Percentiles rank a stretch among this genome's conserved stretches.
phyloP scores from a whole-genome alignment of 1,139 yeast genomes.

The Kodamaea derodonti region DNA sequence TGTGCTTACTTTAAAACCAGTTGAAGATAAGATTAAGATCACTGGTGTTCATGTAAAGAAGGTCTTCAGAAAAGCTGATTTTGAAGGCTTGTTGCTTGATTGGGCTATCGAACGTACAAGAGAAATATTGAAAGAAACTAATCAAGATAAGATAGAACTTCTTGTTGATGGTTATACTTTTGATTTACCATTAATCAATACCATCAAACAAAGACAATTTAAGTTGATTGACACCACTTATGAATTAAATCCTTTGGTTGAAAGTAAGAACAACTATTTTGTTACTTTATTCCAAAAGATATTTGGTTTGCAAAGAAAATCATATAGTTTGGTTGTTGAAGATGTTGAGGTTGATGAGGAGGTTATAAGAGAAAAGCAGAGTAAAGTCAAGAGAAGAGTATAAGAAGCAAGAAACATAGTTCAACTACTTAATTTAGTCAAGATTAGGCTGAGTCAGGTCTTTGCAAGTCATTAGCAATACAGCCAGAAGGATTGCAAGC shows the following conservation, averaged over 20 bases:
- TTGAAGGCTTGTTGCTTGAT: slow-evolving; percentile 56
- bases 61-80: slow-evolving; percentile 60
- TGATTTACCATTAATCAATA: slow-evolving; percentile 35
- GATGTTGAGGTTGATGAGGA: slow-evolving; percentile 15
- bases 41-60: slow-evolving; percentile 60
- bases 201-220: slow-evolving; percentile 29
- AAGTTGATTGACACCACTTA: slow-evolving; percentile 16
- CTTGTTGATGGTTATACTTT: slow-evolving; percentile 48
- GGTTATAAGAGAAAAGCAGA: slow-evolving; percentile 11
- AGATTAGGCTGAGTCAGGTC: no score
- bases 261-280: slow-evolving; percentile 20
- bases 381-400: background rate
- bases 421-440: no score
- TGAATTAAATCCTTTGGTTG: slow-evolving; percentile 29
- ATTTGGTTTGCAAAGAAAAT: slow-evolving; percentile 44
- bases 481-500: no score
- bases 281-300: slow-evolving; percentile 22
- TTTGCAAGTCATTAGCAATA: no score
- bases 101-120: slow-evolving; percentile 55
- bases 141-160: slow-evolving; percentile 28
- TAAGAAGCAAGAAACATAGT: no score
- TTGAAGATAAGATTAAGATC: slow-evolving; percentile 44
- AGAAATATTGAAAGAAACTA: slow-evolving; percentile 31
- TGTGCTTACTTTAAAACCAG: slow-evolving; percentile 40
- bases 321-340: slow-evolving; percentile 42